phyloP scores from a whole-genome alignment of 1,139 yeast genomes.

The Diutina ranongensis region DNA sequence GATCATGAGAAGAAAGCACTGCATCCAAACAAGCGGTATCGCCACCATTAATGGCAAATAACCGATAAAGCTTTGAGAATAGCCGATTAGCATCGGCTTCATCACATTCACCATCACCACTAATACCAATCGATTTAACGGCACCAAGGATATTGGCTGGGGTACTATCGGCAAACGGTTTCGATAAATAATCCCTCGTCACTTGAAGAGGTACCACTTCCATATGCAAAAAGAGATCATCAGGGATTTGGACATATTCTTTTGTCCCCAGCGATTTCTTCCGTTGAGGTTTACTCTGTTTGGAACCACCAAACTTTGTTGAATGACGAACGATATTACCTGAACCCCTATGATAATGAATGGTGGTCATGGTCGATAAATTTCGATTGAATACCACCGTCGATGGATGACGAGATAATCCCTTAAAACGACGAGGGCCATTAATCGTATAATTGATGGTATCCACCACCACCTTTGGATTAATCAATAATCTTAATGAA shows the following conservation, averaged over 20 bases:
- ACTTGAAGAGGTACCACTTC: constrained; percentile 9
- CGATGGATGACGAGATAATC: no score
- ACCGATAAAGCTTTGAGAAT: constrained; percentile 12
- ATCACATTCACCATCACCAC: constrained; percentile 12
- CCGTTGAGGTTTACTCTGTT: background rate
- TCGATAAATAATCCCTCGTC: constrained; percentile 12
- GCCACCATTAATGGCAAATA: background rate
- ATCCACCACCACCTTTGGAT: no score
- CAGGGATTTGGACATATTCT: constrained; percentile 15
- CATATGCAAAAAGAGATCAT: constrained; percentile 16
- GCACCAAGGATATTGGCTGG: constrained; percentile 8
- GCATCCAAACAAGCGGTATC: constrained; percentile 10
- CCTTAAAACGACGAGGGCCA: no score
- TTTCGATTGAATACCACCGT: no score
- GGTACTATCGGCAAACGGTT: constrained; percentile 11
- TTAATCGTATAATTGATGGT: no score
- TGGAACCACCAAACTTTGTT: background rate
- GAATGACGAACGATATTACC: background rate
- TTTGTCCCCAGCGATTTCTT: background rate
- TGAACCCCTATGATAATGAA: no score
- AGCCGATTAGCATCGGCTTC: constrained; percentile 11
- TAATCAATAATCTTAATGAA: no score
- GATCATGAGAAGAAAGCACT: constrained; percentile 17
- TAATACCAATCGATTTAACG: constrained; percentile 10
- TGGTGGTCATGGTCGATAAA: no score